Evolutionary conservation across 768 basidiomycete species (phyloP), one percentile per base, ranked within the genome.

Genomic region (Panus rudis): DNA sequence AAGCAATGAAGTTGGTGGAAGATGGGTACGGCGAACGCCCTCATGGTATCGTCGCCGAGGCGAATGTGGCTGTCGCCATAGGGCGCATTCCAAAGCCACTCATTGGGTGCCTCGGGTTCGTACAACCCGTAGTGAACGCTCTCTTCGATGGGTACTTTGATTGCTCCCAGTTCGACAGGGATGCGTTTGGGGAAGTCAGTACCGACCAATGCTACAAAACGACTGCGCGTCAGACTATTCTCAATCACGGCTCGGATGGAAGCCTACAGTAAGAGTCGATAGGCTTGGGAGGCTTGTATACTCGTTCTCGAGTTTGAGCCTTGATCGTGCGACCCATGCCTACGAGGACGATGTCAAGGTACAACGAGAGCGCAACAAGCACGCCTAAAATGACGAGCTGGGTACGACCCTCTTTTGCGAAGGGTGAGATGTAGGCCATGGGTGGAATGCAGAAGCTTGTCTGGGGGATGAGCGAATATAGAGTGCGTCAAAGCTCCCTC

Each of bases 1-100:
- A 69, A 49, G 46, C 67, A 69, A 37, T 68, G 63, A 7, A 67
- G 46, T 46, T 67, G 53, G 39, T 68, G 66, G 50, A 62, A 67
- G 59, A 68, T 63, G 4, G 65, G 51, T 37, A 68, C 43, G 7
- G 58, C 57, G 48, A 65, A 65, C 1, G 53, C 50, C 34, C 64
- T 67, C 33, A 35, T 35, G 37, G 60, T 28, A 19, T 60, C 41
- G 11, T 57, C 53, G 2, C 63, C 64, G 3, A 62, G 53, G 2
- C 64, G 60, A 17, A 61, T 49, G 27, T 64, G 58, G 26, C 61
- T 58, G 35, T 60, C 59, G 38, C 62, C 57, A 6, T 52, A 41
- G 20, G 59, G 49, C 4, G 54, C 48, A 2, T 53, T 55, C 25
- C 57, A 55, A 2, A 58, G 50, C 60, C 62, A 67, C 17, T 56